These are phyloP conservation scores for Alternaria ethzedia DNA, from an alignment of 2,329 filamentous ascomycete genomes.

Conservation along the genomic window DNA sequence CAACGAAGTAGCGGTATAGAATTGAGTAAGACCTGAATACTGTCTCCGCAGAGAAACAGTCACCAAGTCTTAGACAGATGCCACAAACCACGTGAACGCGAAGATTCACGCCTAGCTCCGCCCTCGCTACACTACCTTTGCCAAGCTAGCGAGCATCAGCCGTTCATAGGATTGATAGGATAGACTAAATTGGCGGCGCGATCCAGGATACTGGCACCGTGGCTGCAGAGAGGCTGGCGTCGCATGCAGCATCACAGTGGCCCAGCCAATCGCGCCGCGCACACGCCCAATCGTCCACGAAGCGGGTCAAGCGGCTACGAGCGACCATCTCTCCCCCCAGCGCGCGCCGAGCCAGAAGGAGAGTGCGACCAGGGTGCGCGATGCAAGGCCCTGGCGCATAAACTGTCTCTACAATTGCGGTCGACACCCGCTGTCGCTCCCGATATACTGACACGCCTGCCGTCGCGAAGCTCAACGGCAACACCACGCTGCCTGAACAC, in stretches of 20 bases:
- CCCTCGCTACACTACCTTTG: constrained; percentile 15
- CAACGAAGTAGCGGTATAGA: constrained; percentile 15
- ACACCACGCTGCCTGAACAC: constrained; percentile 37
- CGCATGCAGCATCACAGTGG: constrained; percentile 31
- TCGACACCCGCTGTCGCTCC: constrained; percentile 33
- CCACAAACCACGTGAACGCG: constrained; percentile 27
- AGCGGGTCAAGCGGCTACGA: constrained; percentile 35
- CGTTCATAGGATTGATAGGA: constrained; percentile 31
- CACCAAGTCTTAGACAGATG: neutral
- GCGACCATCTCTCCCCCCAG: constrained; percentile 14
- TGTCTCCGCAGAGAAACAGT: neutral
- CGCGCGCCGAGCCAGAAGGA: constrained; percentile 5
- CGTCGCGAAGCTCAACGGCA: constrained; percentile 37
- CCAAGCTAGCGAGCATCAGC: constrained; percentile 17
- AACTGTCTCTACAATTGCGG: constrained; percentile 43
- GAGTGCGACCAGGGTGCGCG: neutral
- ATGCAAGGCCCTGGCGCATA: constrained; percentile 36
- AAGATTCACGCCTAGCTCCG: constrained; percentile 11
- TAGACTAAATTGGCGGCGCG: constrained; percentile 14
- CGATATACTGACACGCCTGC: constrained; percentile 42
- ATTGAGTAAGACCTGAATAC: neutral
- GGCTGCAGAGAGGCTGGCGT: constrained; percentile 25
- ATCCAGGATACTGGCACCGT: constrained; percentile 24
- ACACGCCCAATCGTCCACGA: constrained; percentile 5
- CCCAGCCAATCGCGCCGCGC: constrained; percentile 21